phyloP scores from a whole-genome alignment of 805 yeast genomes.

The Suhomyces canberraensis region DNA sequence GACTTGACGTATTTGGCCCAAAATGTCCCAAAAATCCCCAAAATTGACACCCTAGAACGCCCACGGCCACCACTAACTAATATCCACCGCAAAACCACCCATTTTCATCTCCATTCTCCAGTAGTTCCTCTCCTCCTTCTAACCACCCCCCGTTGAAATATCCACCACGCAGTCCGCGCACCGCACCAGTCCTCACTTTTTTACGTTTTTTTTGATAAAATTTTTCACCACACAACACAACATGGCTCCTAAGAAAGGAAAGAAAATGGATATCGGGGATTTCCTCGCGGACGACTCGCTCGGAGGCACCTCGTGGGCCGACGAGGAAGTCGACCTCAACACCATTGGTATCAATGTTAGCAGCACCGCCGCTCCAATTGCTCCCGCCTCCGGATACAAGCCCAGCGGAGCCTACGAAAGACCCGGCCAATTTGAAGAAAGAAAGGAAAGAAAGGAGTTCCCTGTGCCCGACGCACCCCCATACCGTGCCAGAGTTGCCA shows the following conservation, averaged over 20 bases:
- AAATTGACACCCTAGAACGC: too few relatives aligned
- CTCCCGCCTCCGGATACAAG: constrained; percentile 10
- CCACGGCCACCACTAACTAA: too few relatives aligned
- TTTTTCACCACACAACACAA: too few relatives aligned
- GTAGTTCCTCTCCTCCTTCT: too few relatives aligned
- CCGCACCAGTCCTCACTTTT: too few relatives aligned
- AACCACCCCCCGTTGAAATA: too few relatives aligned
- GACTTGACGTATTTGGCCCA: too few relatives aligned
- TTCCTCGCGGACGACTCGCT: constrained; percentile 75
- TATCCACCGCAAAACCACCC: too few relatives aligned
- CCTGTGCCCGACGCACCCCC: constrained; percentile 94
- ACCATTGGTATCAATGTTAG: constrained; percentile 53
- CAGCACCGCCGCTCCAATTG: constrained; percentile 18
- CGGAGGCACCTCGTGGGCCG: constrained; percentile 82
- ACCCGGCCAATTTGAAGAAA: constrained; percentile 24
- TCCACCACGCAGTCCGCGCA: not conserved
- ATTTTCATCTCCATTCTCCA: too few relatives aligned
- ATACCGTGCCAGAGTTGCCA: constrained; percentile 81
- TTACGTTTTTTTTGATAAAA: too few relatives aligned
- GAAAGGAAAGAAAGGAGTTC: constrained; percentile 59
- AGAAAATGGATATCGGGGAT: constrained; percentile 82
- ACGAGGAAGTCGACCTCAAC: constrained; percentile 70
- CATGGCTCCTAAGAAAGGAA: constrained; percentile 47
- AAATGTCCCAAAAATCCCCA: too few relatives aligned
- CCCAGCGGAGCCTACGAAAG: constrained; percentile 21